Evolutionary conservation across 208 protist species (phyloP).

Genomic region (Acanthamoeba royreba): DNA sequence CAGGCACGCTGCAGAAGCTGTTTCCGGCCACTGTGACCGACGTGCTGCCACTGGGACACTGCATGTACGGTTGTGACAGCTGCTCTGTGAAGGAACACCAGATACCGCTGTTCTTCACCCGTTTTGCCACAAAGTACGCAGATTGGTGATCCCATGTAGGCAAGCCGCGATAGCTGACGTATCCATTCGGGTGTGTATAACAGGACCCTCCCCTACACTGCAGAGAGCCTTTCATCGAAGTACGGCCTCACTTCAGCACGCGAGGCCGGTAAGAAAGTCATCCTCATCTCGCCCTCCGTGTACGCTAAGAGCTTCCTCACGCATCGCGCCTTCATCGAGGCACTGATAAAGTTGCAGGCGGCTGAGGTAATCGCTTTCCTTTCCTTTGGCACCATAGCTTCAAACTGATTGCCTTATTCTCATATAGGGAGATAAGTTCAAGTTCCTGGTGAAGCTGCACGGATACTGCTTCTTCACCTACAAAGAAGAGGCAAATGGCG

Average conservation of each 20-base stretch:
- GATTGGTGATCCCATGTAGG: not conserved
- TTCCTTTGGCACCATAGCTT: not conserved
- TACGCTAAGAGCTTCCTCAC: conserved; percentile 38
- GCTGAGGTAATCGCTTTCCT: not conserved
- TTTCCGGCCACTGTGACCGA: conserved; percentile 22
- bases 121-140: conserved; percentile 4
- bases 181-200: not conserved
- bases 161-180: not conserved
- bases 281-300: conserved; percentile 28
- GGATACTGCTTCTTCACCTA: conserved; percentile 44
- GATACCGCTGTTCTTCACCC: conserved; percentile 27
- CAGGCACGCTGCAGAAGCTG: not conserved
- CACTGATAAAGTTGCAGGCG: not conserved
- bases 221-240: not conserved
- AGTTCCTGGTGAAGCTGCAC: conserved; percentile 46
- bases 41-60: conserved; percentile 31
- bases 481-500: not conserved
- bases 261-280: not conserved
- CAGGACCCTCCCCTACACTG: conserved; percentile 27
- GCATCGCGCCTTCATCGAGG: not conserved
- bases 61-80: conserved; percentile 49
- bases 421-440: not conserved
- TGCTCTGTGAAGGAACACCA: conserved; percentile 7
- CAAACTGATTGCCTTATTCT: not conserved
- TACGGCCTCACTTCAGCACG: not conserved